Evolutionary conservation across 2,329 filamentous ascomycete genomes (phyloP), one percentile per base, ranked within the genome.

Genomic region (Leptographium flavum): DNA sequence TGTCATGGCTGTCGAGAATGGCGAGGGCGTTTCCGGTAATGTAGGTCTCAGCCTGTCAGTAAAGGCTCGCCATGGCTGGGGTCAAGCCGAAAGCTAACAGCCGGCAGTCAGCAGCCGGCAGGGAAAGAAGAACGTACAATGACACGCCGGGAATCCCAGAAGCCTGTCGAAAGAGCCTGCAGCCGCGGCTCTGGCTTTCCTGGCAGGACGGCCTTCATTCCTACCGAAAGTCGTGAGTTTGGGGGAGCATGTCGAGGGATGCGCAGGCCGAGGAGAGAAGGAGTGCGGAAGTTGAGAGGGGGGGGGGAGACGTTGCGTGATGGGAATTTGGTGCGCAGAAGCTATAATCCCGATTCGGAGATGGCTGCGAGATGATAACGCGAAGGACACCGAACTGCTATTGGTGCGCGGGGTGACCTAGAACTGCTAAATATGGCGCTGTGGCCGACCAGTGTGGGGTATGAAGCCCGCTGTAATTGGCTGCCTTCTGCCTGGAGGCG

Each of bases 21-120:
- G 92, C 78, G 52, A 96, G 76, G 50, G 86, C 86, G 63, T 82
- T 84, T 56, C 90, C 90, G 49, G 85, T 92, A 53, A 95, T 83
- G 64, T 96, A 98, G 43, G 79, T 77, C 86, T 93, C 21, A 4
- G 21, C 10, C 6, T 2, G 40, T 50, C 14, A 47, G 28, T 21
- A 36, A 14, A 32, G 45, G 57, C 42, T 39, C 55, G 51, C 48
- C n/a, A 37, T 30, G n/a, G 25, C 17, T 21, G 19, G 14, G 11
- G 19, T 30, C n/a, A 42, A 27, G 3, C 9, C 27, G 17, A 32
- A 4, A 31, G 7, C 9, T 3, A 14, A 22, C 15, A 33, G 15
- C 15, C 3, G n/a, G 33, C 15, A 43, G 33, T 4, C n/a, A 5
- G 40, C 17, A 5, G 35, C 6, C 15, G 13, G 13, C 15, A 35